These are phyloP conservation scores for Globisporangium nagaii DNA, from an alignment of 352 stramenopile genomes.

Conservation along the genomic window DNA sequence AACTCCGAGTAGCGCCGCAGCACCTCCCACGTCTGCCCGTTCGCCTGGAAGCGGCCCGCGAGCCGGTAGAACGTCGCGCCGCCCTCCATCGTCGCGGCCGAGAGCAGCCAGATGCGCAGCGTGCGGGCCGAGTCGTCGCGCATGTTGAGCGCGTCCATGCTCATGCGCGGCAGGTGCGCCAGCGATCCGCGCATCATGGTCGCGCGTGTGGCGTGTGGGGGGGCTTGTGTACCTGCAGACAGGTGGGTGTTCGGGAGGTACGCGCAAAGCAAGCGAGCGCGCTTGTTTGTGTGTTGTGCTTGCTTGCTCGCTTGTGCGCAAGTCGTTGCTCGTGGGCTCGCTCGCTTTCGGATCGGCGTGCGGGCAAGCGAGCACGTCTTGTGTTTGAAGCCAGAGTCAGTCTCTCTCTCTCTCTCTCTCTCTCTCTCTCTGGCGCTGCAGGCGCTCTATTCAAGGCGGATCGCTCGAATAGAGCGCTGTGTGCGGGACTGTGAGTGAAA, in stretches of 20 bases:
- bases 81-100: conserved; percentile 33
- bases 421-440: not conserved
- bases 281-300: not conserved
- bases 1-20: conserved; percentile 84
- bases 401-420: not conserved
- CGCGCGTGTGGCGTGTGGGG: not conserved
- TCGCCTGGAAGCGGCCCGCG: conserved; percentile 57
- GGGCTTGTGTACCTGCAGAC: not conserved
- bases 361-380: too few relatives aligned
- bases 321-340: too few relatives aligned
- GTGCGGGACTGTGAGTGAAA: not conserved
- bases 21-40: conserved; percentile 73
- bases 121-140: conserved; percentile 32
- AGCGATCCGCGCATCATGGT: conserved; percentile 32
- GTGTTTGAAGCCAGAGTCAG: not conserved
- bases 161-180: conserved; percentile 29
- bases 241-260: conserved; percentile 1
- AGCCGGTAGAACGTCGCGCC: conserved; percentile 66
- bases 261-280: not conserved
- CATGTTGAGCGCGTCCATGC: conserved; percentile 52
- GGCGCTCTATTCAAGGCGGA: not conserved
- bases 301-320: not conserved
- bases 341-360: too few relatives aligned
- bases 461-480: conserved; percentile 2
- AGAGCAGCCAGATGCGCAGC: conserved; percentile 69